Percentiles rank a stretch among this genome's conserved stretches.
These are phyloP conservation scores for Pseudocercospora ulei DNA, from an alignment of 2,329 filamentous ascomycete species.

Conservation along the genomic window DNA sequence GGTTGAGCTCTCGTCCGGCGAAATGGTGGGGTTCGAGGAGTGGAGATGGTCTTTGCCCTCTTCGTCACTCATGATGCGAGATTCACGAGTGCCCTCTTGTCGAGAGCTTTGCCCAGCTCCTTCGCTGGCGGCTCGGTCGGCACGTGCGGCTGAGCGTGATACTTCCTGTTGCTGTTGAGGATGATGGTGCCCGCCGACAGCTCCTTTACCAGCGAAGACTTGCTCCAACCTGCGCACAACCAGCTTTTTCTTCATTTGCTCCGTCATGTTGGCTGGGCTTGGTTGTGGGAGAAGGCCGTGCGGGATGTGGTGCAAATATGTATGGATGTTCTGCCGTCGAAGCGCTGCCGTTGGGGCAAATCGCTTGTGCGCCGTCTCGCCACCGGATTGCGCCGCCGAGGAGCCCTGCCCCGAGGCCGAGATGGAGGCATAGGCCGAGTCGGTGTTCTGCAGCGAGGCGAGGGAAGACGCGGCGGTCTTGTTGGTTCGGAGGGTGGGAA, in stretches of 20 bases:
- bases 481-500: slow-evolving; percentile 48
- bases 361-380: slow-evolving; percentile 27
- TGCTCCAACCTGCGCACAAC: slow-evolving; percentile 70
- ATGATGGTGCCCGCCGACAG: slow-evolving; percentile 40
- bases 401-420: slow-evolving; percentile 43
- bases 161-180: slow-evolving; percentile 50
- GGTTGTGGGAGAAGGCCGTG: slow-evolving; percentile 56
- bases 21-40: slow-evolving; percentile 7
- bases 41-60: slow-evolving; percentile 25
- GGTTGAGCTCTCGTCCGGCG: slow-evolving; percentile 8
- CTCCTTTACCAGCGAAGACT: slow-evolving; percentile 64
- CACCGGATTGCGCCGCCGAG: slow-evolving; percentile 32
- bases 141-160: slow-evolving; percentile 46
- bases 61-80: slow-evolving; percentile 37
- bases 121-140: slow-evolving; percentile 38
- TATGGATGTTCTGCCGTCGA: slow-evolving; percentile 54
- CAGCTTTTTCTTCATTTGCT: slow-evolving; percentile 64
- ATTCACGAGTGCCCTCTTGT: slow-evolving; percentile 41
- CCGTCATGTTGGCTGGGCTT: slow-evolving; percentile 49
- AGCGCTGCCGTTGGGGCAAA: slow-evolving; percentile 27
- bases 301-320: slow-evolving; percentile 63
- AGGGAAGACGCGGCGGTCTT: slow-evolving; percentile 52
- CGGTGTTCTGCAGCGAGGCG: slow-evolving; percentile 38
- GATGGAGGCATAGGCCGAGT: slow-evolving; percentile 56
- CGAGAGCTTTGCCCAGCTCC: slow-evolving; percentile 33